These are phyloP conservation scores for Dictyostelium intermedium DNA, from an alignment of 78 protist species.

Conservation along the genomic window DNA sequence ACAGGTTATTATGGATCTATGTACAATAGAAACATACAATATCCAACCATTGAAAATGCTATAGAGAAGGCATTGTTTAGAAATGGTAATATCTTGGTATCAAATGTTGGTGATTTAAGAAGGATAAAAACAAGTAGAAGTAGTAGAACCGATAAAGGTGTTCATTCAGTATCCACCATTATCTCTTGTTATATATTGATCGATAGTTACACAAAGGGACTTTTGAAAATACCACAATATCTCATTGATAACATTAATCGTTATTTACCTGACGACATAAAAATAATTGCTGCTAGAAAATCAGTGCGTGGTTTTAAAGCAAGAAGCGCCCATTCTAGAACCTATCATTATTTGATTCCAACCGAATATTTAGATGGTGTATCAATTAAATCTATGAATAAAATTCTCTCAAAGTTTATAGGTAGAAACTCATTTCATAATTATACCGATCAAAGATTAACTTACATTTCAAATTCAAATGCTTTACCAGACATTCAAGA, in stretches of 20 bases:
- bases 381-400: background rate
- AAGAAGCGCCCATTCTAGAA: background rate
- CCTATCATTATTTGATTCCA: slow-evolving; percentile 52
- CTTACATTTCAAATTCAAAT: too few species aligned
- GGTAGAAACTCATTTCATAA: slow-evolving; percentile 37
- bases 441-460: slow-evolving; percentile 18
- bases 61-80: slow-evolving; percentile 28
- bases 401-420: slow-evolving; percentile 4
- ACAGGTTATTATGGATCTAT: slow-evolving; percentile 26
- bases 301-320: slow-evolving; percentile 3
- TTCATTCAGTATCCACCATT: slow-evolving; percentile 52
- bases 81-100: slow-evolving; percentile 1
- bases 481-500: background rate
- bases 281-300: background rate
- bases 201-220: background rate
- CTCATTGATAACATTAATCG: background rate
- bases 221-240: background rate
- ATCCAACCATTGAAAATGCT: background rate
- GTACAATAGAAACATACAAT: background rate
- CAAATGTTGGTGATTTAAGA: slow-evolving; percentile 18
- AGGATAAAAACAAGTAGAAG: slow-evolving; percentile 8
- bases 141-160: slow-evolving; percentile 71
- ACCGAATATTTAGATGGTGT: background rate
- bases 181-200: background rate
- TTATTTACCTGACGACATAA: slow-evolving; percentile 13